A percentile compares a stretch with the other conserved stretches of the same genome.
These are phyloP conservation scores for Bruguiera gymnorhiza DNA, from an alignment of 345 rosid genomes.

Conservation along the genomic window DNA sequence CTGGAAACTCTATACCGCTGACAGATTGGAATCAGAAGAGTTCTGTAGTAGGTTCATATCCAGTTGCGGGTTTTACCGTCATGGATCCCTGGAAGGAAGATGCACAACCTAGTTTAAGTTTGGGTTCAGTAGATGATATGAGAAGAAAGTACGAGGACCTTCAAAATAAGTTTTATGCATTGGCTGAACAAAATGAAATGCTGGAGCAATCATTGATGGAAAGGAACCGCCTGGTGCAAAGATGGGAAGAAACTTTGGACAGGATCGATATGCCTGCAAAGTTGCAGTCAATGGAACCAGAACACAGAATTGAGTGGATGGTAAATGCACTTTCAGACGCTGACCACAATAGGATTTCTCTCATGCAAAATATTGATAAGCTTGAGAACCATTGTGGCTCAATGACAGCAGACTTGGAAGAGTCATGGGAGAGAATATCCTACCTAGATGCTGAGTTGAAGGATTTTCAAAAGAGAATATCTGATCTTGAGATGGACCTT, in stretches of 20 bases:
- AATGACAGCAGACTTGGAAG: constrained; percentile 64
- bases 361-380: constrained; percentile 58
- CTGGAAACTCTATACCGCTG: constrained; percentile 49
- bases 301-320: constrained; percentile 82
- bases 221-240: constrained; percentile 78
- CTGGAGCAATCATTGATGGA: constrained; percentile 93
- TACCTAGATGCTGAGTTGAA: constrained; percentile 16
- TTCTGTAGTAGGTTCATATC: constrained; percentile 56
- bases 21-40: constrained; percentile 76
- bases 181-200: constrained; percentile 99
- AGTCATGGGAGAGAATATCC: constrained; percentile 36
- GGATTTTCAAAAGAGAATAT: constrained; percentile 28
- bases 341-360: constrained; percentile 49
- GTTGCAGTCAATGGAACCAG: constrained; percentile 66
- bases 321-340: constrained; percentile 67
- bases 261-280: constrained; percentile 66
- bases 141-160: constrained; percentile 86
- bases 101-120: constrained; percentile 46
- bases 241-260: constrained; percentile 82
- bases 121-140: constrained; percentile 61
- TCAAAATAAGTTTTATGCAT: constrained; percentile 78
- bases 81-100: constrained; percentile 84
- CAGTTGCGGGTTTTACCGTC: constrained; percentile 55
- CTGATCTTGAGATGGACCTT: constrained; percentile 53
- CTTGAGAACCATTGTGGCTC: constrained; percentile 59